Evolutionary conservation across 2,329 filamentous ascomycete genomes (phyloP).

Genomic region (Aspergillus costaricaensis): DNA sequence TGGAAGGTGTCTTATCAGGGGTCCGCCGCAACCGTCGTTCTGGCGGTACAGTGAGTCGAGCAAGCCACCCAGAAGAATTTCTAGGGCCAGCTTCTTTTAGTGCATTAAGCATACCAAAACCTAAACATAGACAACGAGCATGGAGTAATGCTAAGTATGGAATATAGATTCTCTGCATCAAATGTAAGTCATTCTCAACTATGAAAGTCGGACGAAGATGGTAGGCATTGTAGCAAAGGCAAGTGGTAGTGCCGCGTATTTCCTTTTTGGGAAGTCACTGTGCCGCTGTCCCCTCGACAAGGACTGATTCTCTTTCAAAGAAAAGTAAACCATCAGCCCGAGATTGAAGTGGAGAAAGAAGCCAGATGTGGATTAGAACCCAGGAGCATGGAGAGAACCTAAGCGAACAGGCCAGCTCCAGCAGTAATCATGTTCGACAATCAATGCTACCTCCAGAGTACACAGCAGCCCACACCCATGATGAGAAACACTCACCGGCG

Average conservation of each 20-base stretch:
- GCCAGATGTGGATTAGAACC: not conserved
- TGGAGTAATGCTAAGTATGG: not conserved
- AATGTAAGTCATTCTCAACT: not conserved
- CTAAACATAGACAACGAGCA: not conserved
- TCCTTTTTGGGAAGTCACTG: not conserved
- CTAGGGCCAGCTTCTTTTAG: not conserved
- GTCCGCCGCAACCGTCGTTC: not conserved
- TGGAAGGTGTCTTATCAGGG: not conserved
- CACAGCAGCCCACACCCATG: not conserved
- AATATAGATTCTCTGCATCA: not conserved
- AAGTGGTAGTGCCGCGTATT: not conserved
- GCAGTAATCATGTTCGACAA: not conserved
- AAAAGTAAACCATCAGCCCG: not conserved
- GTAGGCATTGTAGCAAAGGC: not conserved
- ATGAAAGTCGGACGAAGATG: not conserved
- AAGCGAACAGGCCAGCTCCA: not conserved
- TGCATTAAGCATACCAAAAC: not conserved
- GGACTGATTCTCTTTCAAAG: not conserved
- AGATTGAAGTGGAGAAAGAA: not conserved
- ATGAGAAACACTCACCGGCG: not conserved
- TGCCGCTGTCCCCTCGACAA: not conserved
- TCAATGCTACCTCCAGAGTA: not conserved
- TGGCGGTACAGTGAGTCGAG: not conserved
- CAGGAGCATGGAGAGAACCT: not conserved
- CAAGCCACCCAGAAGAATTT: conserved; percentile 1